Evolutionary conservation across 1,139 yeast species (phyloP), one percentile per base, ranked within the genome.

Genomic region (Sugiyamaella pinicola): DNA sequence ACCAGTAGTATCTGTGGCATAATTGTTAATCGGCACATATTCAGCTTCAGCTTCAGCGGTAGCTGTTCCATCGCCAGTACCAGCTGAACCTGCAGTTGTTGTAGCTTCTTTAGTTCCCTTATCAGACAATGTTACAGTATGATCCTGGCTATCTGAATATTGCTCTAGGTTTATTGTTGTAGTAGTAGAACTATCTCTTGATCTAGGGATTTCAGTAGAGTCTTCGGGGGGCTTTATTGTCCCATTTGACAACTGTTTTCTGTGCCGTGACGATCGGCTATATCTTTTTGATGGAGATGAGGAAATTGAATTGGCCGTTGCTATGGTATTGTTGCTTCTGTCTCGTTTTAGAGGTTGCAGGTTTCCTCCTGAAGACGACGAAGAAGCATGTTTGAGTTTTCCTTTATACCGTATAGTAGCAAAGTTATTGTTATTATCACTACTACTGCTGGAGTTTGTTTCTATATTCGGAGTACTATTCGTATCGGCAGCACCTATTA

Each of bases 161-260:
- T 26, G 31, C 9, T n/a, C 31, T 9, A n/a, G 12, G 12, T 26
- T n/a, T 9, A 10, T 26, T 26, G n/a, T 26, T 7, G n/a, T 26
- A 26, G 31, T n/a, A 26, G 22, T 33, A 9, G 31, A 40, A 38
- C 18, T 24, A 12, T 7, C 41, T 19, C 41, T 19, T 12, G 22
- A 38, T 38, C 4, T 17, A 8, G 44, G 21, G 7, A 38, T 18
- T 8, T 8, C 18, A 17, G 47, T 10, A 42, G 26, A 5, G 24
- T 33, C 10, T 2, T 24, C 43, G n/a, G 13, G 33, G 19, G 43
- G 15, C 10, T 29, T 26, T 8, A 46, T 35, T 10, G 49, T 46
- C n/a, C 42, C 38, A 28, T 46, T 46, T 15, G 49, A 46, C 9
- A 26, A 22, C 35, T 46, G 49, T 19, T 35, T 46, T 31, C 40